phyloP scores from a whole-genome alignment of 345 rosid species.

The Heritiera fomes region DNA sequence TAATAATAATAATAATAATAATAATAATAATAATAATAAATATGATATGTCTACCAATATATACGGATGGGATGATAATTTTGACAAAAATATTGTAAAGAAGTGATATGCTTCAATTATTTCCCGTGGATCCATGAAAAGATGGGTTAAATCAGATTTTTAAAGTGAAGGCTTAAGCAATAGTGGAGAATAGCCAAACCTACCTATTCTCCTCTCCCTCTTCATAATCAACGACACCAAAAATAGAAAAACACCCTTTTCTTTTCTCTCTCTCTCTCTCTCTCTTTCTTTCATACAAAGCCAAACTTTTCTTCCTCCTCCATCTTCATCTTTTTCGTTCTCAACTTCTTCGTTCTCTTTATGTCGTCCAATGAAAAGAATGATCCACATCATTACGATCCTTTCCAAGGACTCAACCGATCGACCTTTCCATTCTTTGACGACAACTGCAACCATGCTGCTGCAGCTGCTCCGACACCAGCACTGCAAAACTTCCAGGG shows the following conservation, averaged over 20 bases:
- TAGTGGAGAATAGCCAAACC: conserved; percentile 22
- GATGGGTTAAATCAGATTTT: too few relatives aligned
- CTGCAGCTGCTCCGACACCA: background rate
- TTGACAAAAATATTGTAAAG: background rate
- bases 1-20: too few relatives aligned
- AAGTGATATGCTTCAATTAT: background rate
- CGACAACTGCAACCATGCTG: conserved; percentile 24
- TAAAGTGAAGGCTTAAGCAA: background rate
- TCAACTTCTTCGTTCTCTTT: conserved; percentile 11
- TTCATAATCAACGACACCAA: background rate
- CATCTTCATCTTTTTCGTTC: background rate
- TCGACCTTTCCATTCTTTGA: conserved; percentile 25
- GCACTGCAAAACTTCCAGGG: background rate
- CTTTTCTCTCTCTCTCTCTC: background rate
- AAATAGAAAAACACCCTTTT: background rate
- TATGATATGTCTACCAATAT: background rate
- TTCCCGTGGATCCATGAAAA: background rate
- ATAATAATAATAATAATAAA: too few relatives aligned
- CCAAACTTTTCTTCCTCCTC: background rate
- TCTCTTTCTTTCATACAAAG: background rate
- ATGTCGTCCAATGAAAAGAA: conserved; percentile 38
- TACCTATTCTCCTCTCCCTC: background rate
- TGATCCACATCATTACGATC: conserved; percentile 28
- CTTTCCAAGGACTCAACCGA: conserved; percentile 32
- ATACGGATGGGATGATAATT: background rate